Conservation (phyloP, 176 grass and related monocot genomes). For the Neostapfia colusana region DNA sequence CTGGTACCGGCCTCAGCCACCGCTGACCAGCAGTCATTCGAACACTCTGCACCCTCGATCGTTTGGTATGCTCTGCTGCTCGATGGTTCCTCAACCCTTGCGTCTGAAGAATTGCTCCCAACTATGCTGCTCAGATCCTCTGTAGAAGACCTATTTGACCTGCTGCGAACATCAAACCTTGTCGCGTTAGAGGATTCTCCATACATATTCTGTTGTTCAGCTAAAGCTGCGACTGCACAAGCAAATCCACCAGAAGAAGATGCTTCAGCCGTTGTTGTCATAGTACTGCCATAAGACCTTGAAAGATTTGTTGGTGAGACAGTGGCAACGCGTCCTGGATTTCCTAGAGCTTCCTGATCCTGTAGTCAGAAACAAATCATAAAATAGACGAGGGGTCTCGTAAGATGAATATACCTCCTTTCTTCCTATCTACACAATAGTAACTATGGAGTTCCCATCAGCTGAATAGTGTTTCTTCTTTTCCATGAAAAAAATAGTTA, state of each 20-base stretch:
- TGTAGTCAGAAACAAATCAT: conserved; percentile 41
- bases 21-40: conserved; percentile 55
- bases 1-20: conserved; percentile 51
- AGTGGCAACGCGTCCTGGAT: conserved; percentile 19
- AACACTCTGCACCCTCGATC: conserved; percentile 50
- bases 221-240: conserved; percentile 73
- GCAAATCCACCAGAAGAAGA: conserved; percentile 62
- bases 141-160: conserved; percentile 35
- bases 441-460: background rate
- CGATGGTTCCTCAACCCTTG: conserved; percentile 31
- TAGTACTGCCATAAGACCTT: conserved; percentile 19
- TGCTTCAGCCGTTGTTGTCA: conserved; percentile 28
- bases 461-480: background rate
- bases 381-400: background rate
- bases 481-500: background rate
- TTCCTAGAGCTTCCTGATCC: conserved; percentile 66
- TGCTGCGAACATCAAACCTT: conserved; percentile 30
- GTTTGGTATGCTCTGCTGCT: conserved; percentile 27
- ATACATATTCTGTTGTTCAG: conserved; percentile 66
- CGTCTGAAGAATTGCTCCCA: conserved; percentile 37
- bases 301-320: conserved; percentile 26
- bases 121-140: conserved; percentile 24
- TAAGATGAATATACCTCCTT: background rate
- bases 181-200: conserved; percentile 37
- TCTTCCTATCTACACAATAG: background rate